A percentile compares a stretch with the other conserved stretches of the same genome.
Evolutionary conservation across 148 eudicot species (phyloP).

Genomic region (Dysphania ambrosioides): DNA sequence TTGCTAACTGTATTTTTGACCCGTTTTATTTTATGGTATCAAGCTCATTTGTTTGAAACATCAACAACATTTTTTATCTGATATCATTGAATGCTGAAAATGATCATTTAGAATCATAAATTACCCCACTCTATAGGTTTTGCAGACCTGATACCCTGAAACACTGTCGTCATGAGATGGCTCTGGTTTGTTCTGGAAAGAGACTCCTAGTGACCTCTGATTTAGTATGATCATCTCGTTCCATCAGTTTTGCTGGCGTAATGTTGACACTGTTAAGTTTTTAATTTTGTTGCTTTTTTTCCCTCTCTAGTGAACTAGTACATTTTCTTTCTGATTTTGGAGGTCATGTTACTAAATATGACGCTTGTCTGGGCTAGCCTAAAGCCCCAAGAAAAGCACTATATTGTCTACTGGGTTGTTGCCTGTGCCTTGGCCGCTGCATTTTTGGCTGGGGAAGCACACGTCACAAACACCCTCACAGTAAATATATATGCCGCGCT

Average conservation of each 20-base stretch:
- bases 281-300: background rate
- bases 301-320: background rate
- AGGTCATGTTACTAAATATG: background rate
- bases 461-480: background rate
- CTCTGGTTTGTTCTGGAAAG: slow-evolving; percentile 75
- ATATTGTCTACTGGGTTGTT: too few species aligned
- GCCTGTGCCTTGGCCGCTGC: background rate
- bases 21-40: background rate
- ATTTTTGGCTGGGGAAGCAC: background rate
- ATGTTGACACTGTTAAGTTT: background rate
- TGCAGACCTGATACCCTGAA: slow-evolving; percentile 33
- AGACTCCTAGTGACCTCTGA: slow-evolving; percentile 80
- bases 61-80: too few species aligned
- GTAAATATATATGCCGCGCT: background rate
- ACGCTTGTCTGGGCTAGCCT: too few species aligned
- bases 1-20: background rate
- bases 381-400: too few species aligned
- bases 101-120: background rate
- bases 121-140: slow-evolving; percentile 42
- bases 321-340: too few species aligned
- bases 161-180: slow-evolving; percentile 67
- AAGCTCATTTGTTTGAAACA: background rate
- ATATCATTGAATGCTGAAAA: background rate
- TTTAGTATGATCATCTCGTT: slow-evolving; percentile 67
- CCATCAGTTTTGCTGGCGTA: background rate